Evolutionary conservation across 169 alveolate genomes (phyloP), one percentile per base, ranked within the genome.

Genomic region (Cyclospora cayetanensis): DNA sequence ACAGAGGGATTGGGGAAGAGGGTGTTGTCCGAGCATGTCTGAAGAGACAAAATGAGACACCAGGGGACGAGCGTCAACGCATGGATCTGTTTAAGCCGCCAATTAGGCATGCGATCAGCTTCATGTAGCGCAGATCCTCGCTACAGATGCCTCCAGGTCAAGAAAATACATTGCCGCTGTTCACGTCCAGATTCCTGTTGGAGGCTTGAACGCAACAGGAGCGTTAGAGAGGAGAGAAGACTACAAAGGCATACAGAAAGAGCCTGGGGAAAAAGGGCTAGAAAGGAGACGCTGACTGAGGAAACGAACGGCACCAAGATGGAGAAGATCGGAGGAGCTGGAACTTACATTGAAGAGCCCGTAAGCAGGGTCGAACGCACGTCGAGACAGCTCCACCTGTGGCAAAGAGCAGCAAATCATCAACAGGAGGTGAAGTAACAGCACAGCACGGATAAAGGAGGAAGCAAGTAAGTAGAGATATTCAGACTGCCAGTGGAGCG

Each of bases 301-400:
- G 60, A 18, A 11, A 18, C 18, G 60, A 9, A 50, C 60, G 60
- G 60, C 18, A 18, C 25, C 9, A 11, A 50, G 74, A 83, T 90
- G n/a, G n/a, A n/a, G n/a, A n/a, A n/a, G n/a, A n/a, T n/a, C 31
- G 93, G 95, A 90, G 87, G 93, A 46, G 29, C 70, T 66, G 43
- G 52, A 68, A 22, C 91, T 60, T 83, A 76, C 82, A 37, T 95
- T 94, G 90, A 97, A 97, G 11, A 97, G 95, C 34, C 98, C 98
- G 90, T 93, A 97, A 55, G 95, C 93, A 27, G 98, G 97, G 42
- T 96, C 96, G 63, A 98, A 98, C 37, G 96, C 95, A 42, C 95
- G 95, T 84, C 97, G 94, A 41, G 98, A 95, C 41, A 98, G 94
- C 66, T 34, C 37, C 39, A 72, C 65, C 93, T 89, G 77, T 60